A percentile compares a stretch with the other conserved stretches of the same genome.
phyloP scores from a whole-genome alignment of 345 rosid genomes.

The Lagerstroemia speciosa region DNA sequence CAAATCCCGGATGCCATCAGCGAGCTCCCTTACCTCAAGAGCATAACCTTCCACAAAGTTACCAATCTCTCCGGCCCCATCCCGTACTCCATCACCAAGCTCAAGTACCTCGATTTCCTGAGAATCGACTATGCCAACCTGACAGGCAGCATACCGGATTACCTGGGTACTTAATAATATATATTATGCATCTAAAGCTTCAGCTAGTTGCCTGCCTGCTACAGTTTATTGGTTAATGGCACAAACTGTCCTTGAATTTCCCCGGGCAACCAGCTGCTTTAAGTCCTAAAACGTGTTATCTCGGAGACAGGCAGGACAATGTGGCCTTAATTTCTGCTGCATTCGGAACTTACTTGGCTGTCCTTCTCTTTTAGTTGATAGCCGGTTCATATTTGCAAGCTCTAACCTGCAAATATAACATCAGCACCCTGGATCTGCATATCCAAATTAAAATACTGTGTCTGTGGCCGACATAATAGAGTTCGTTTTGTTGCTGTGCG shows the following conservation, averaged over 20 bases:
- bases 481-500: no score
- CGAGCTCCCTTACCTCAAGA: slow-evolving; percentile 7
- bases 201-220: no score
- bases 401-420: no score
- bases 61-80: slow-evolving; percentile 11
- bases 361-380: no score
- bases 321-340: no score
- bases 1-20: slow-evolving; percentile 3
- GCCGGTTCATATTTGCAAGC: no score
- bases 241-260: no score
- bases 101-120: slow-evolving; percentile 7
- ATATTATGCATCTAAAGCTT: neutral
- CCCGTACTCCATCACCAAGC: neutral
- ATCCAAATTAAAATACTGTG: no score
- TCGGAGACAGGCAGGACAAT: neutral
- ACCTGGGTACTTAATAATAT: neutral
- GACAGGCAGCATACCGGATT: neutral
- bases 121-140: slow-evolving; percentile 7
- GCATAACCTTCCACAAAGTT: neutral
- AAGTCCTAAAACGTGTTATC: neutral
- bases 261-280: neutral
- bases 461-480: no score
- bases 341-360: no score
- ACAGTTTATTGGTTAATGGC: no score
- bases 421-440: no score